These are phyloP conservation scores for Tylopilus intermedius DNA, from an alignment of 768 basidiomycete genomes.

Conservation along the genomic window DNA sequence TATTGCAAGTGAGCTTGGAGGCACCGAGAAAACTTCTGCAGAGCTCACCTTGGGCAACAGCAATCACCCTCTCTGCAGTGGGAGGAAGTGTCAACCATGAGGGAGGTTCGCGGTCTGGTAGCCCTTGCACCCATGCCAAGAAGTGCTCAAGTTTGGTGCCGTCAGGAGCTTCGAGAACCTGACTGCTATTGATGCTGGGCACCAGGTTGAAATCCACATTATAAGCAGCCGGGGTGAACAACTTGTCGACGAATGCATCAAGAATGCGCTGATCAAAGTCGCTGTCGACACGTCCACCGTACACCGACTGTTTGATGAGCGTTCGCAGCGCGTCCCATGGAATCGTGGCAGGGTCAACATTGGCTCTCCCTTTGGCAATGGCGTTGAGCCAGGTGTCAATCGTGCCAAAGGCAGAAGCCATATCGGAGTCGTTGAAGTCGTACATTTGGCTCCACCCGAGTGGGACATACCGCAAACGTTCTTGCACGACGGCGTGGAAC, in stretches of 20 bases:
- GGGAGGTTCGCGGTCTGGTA: constrained; percentile 92
- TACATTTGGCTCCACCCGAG: constrained; percentile 96
- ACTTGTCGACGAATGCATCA: constrained; percentile 85
- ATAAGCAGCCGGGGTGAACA: constrained; percentile 74
- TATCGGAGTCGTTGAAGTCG: constrained; percentile 99
- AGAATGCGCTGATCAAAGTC: constrained; percentile 92
- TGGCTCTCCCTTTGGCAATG: constrained; percentile 81
- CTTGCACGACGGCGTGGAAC: constrained; percentile 98
- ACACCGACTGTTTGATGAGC: constrained; percentile 92
- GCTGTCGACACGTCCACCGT: constrained; percentile 90
- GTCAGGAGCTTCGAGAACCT: constrained; percentile 71
- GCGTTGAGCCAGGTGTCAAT: constrained; percentile 87
- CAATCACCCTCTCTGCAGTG: constrained; percentile 89
- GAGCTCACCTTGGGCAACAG: constrained; percentile 75
- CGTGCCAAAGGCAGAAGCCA: constrained; percentile 85
- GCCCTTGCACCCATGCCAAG: constrained; percentile 78
- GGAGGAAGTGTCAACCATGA: constrained; percentile 92
- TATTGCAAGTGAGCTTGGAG: constrained; percentile 27
- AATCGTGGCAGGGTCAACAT: constrained; percentile 86
- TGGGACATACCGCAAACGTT: constrained; percentile 92
- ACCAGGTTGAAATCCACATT: constrained; percentile 71
- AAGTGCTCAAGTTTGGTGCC: constrained; percentile 92
- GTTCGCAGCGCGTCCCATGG: constrained; percentile 96
- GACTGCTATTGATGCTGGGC: constrained; percentile 51
- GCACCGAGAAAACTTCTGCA: background rate